These are phyloP conservation scores for Lagenaria siceraria DNA, from an alignment of 306 rosid species.

Conservation along the genomic window DNA sequence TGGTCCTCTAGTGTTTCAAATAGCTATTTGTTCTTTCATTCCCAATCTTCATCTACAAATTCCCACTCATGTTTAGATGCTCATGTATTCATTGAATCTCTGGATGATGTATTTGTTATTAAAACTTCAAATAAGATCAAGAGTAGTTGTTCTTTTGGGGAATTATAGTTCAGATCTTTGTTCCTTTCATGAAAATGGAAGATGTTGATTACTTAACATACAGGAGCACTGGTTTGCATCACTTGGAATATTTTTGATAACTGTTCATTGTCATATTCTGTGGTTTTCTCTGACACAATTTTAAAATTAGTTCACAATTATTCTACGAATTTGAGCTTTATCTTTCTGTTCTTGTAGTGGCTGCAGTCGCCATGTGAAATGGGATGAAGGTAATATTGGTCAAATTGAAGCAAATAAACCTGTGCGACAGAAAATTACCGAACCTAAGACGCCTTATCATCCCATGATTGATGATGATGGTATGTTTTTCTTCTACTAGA, in stretches of 20 bases:
- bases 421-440: constrained; percentile 96
- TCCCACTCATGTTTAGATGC: not conserved
- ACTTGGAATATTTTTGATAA: not conserved
- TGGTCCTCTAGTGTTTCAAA: not conserved
- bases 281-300: not conserved
- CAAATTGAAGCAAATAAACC: constrained; percentile 96
- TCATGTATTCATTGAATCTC: not conserved
- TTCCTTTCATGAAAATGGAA: not conserved
- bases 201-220: not conserved
- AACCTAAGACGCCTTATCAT: constrained; percentile 98
- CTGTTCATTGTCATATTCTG: not conserved
- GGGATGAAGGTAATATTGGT: constrained; percentile 84
- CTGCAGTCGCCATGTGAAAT: constrained; percentile 58
- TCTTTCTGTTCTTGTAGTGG: not conserved
- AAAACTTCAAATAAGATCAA: not conserved
- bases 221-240: not conserved
- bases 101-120: not conserved
- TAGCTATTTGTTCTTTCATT: not conserved
- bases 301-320: not conserved
- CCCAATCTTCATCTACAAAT: not conserved
- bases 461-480: constrained; percentile 87
- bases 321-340: not conserved
- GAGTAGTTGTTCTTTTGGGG: not conserved
- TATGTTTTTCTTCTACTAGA: constrained; percentile 6
- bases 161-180: not conserved